phyloP scores from a whole-genome alignment of 768 basidiomycete genomes.

The Scleroderma bovista region DNA sequence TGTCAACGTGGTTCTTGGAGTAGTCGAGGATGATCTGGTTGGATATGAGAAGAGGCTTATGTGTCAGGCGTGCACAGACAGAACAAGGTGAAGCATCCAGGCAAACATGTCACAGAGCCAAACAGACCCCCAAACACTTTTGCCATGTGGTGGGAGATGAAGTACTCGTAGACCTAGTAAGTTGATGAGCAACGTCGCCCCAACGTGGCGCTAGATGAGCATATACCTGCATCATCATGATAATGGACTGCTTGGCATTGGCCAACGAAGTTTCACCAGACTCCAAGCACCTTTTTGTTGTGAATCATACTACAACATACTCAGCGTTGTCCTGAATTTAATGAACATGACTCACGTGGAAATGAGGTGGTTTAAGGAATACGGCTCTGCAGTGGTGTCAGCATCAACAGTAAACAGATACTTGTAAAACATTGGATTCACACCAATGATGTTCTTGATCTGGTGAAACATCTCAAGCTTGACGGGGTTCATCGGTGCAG shows the following conservation, averaged over 20 bases:
- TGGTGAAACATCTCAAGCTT: no score
- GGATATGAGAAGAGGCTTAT: conserved; percentile 90
- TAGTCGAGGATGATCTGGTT: conserved; percentile 91
- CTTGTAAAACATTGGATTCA: conserved; percentile 98
- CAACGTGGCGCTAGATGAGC: conserved; percentile 94
- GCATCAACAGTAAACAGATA: conserved; percentile 92
- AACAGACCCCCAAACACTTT: no score
- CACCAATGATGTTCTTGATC: conserved; percentile 99
- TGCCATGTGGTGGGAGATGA: no score
- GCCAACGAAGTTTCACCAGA: no score
- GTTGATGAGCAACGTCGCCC: conserved; percentile 96
- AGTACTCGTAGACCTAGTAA: no score
- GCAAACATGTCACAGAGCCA: conserved; percentile 97
- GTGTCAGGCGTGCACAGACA: conserved; percentile 90
- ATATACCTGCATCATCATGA: conserved; percentile 93
- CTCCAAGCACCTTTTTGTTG: no score
- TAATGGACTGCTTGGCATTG: no score
- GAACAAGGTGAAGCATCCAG: conserved; percentile 98
- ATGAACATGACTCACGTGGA: conserved; percentile 66
- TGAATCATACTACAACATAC: no score
- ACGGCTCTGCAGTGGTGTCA: conserved; percentile 87
- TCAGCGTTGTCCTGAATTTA: background rate
- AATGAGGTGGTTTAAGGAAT: conserved; percentile 84
- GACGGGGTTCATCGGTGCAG: conserved; percentile 94
- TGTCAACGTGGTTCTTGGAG: conserved; percentile 99